phyloP scores from a whole-genome alignment of 2,329 filamentous ascomycete genomes.

The Exutisphaerella laricina region DNA sequence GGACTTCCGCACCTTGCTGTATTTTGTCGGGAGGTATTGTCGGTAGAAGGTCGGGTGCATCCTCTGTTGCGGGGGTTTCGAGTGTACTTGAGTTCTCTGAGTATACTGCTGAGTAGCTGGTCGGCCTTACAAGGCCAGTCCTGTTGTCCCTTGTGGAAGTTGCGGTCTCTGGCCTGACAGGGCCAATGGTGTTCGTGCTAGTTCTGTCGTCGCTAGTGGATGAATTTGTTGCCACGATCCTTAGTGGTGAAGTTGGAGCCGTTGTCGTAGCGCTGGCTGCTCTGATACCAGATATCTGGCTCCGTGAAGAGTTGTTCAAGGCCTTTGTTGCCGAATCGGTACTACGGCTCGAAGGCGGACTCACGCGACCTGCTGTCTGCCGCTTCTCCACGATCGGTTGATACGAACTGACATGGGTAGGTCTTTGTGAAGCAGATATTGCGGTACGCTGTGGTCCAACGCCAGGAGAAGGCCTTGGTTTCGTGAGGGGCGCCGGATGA shows the following conservation, averaged over 20 bases:
- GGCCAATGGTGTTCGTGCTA: neutral
- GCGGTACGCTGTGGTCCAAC: constrained; percentile 16
- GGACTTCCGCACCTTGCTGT: constrained; percentile 31
- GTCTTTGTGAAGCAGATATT: constrained; percentile 8
- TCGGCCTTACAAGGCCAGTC: constrained; percentile 32
- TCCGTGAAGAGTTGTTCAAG: constrained; percentile 5
- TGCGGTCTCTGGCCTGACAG: constrained; percentile 18
- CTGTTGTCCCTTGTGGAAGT: constrained; percentile 28
- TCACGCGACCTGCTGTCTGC: constrained; percentile 12
- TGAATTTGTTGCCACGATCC: neutral
- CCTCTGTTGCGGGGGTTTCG: constrained; percentile 22
- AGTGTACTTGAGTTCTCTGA: constrained; percentile 29
- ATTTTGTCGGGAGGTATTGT: constrained; percentile 29
- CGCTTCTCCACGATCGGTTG: constrained; percentile 5
- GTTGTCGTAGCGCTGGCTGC: too few relatives aligned
- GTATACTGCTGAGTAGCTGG: constrained; percentile 32
- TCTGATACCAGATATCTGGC: too few relatives aligned
- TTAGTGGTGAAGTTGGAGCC: constrained; percentile 5
- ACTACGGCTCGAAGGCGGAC: constrained; percentile 21
- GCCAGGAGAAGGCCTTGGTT: constrained; percentile 14
- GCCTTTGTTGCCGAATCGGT: constrained; percentile 8
- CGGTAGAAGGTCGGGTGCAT: constrained; percentile 20
- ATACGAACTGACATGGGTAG: constrained; percentile 10
- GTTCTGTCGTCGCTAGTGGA: neutral
- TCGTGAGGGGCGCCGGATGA: constrained; percentile 33